Conservation (phyloP, 305 asterid genomes). For the Fraxinus baroniana region DNA sequence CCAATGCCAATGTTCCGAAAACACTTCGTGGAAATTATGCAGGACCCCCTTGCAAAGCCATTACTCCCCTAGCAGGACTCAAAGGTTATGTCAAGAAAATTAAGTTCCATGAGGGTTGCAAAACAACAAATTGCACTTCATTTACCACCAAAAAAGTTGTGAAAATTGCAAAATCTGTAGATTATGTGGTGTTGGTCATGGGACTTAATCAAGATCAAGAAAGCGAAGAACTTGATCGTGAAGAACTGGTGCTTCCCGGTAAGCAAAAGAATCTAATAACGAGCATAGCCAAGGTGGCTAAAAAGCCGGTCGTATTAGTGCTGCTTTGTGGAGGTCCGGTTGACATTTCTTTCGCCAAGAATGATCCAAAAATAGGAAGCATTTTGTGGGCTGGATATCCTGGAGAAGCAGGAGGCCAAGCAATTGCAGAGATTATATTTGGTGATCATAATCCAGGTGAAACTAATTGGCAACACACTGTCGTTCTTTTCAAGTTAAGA, state of each 20-base stretch:
- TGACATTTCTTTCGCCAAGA: slow-evolving; percentile 57
- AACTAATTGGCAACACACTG: not conserved
- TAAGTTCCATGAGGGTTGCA: slow-evolving; percentile 41
- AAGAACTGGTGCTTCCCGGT: slow-evolving; percentile 54
- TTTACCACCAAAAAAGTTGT: slow-evolving; percentile 13
- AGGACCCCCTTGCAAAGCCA: slow-evolving; percentile 59
- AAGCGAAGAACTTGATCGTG: slow-evolving; percentile 55
- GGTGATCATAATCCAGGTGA: slow-evolving; percentile 75
- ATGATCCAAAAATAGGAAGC: slow-evolving; percentile 46
- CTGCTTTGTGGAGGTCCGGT: slow-evolving; percentile 68
- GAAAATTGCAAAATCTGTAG: slow-evolving; percentile 35
- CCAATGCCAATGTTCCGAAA: slow-evolving; percentile 45
- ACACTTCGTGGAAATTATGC: slow-evolving; percentile 59
- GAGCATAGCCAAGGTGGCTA: slow-evolving; percentile 50
- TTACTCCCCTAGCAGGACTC: slow-evolving; percentile 59
- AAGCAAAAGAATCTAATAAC: slow-evolving; percentile 44
- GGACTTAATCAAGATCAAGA: slow-evolving; percentile 57
- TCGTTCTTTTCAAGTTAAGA: not conserved
- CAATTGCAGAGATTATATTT: slow-evolving; percentile 62
- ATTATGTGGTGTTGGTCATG: slow-evolving; percentile 55
- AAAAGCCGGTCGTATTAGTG: slow-evolving; percentile 49
- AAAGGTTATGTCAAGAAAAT: slow-evolving; percentile 31
- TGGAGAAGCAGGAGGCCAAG: slow-evolving; percentile 65
- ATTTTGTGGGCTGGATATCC: slow-evolving; percentile 77
- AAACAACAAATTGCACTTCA: slow-evolving; percentile 35